Base-by-base conservation (phyloP, 805 yeast genomes). In the Metschnikowia proteae region DNA sequence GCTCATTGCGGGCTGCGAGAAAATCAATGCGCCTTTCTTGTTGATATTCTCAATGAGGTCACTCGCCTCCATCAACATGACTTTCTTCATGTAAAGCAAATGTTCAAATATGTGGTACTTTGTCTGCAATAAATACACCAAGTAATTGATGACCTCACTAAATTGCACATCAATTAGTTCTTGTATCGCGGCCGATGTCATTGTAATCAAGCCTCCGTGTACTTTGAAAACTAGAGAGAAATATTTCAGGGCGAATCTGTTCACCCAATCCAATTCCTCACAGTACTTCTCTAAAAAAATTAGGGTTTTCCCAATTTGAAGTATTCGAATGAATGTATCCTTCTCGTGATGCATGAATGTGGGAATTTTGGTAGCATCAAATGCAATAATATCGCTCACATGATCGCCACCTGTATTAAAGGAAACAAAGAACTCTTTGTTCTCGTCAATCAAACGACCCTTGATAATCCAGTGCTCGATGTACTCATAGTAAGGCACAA, bases 11-110 rank as follows among this genome's bases (percentile, higher is more conserved):
- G 92, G 84, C 54, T 79, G 79, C 50, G 72, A 74, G 46, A 91
- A 73, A 5, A 81, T 53, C 0, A 68, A 67, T 1, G 69, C 61
- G 0, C 91, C 86, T 38, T 80, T 79, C 13, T 67, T 58, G 22
- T 88, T 74, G 7, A 92, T 64, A 0, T 80, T 57, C 44, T 86
- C 83, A n/a, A 87, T 81, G 52, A 92, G 86, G 62, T 92, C 96
- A n/a, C 92, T 88, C 48, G 79, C 81, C 5, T 83, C 80, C 74
- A 88, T 82, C 37, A 94, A 64, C 57, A 90, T 69, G 49, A 84
- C 80, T 50, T 79, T 79, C 52, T 85, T 84, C 48, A 88, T 68
- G 39, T 82, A 83, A 4, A 63, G 60, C n/a, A 92, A 61, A 54
- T 86, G 88, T 8, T 70, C 65, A 35, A 70, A 65, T 33, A 84